Conservation (phyloP, 208 protist genomes). For the Novymonas esmeraldas region DNA sequence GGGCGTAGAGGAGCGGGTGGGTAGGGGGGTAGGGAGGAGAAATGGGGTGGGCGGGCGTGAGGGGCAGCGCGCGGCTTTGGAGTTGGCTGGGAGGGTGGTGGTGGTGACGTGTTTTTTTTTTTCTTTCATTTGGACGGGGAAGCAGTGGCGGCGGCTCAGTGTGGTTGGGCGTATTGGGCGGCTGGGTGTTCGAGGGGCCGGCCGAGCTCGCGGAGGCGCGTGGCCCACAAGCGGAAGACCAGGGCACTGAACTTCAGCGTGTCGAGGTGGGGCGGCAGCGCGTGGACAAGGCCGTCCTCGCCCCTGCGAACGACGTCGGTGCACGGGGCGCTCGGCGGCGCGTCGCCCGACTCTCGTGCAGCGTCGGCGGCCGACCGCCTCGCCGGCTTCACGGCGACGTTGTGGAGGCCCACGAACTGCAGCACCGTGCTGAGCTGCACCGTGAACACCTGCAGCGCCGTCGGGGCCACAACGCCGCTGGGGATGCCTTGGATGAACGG, state of each 20-base stretch:
- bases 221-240: constrained; percentile 31
- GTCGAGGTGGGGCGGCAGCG: constrained; percentile 27
- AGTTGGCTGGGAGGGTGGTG: background rate
- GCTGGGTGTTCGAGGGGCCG: constrained; percentile 32
- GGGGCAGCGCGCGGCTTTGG: too few relatives aligned
- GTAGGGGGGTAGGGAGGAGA: too few relatives aligned
- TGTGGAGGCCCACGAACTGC: constrained; percentile 53
- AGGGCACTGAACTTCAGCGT: constrained; percentile 38
- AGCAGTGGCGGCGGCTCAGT: constrained; percentile 20
- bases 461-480: constrained; percentile 46
- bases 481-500: constrained; percentile 53
- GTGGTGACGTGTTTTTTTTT: too few relatives aligned
- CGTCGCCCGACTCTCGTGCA: background rate
- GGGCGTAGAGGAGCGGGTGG: too few relatives aligned
- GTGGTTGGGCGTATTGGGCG: constrained; percentile 35
- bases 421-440: constrained; percentile 42
- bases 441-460: constrained; percentile 64
- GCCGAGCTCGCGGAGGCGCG: constrained; percentile 27
- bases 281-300: constrained; percentile 29
- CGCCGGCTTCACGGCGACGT: constrained; percentile 45
- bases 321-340: constrained; percentile 8
- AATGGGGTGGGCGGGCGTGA: too few relatives aligned
- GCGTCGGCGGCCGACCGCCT: constrained; percentile 3
- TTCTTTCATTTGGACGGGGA: too few relatives aligned
- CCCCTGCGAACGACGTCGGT: constrained; percentile 30